Percentiles rank a stretch among this genome's conserved stretches.
These are phyloP conservation scores for Purpureocillium lavendulum DNA, from an alignment of 2,329 filamentous ascomycete species.

Conservation along the genomic window DNA sequence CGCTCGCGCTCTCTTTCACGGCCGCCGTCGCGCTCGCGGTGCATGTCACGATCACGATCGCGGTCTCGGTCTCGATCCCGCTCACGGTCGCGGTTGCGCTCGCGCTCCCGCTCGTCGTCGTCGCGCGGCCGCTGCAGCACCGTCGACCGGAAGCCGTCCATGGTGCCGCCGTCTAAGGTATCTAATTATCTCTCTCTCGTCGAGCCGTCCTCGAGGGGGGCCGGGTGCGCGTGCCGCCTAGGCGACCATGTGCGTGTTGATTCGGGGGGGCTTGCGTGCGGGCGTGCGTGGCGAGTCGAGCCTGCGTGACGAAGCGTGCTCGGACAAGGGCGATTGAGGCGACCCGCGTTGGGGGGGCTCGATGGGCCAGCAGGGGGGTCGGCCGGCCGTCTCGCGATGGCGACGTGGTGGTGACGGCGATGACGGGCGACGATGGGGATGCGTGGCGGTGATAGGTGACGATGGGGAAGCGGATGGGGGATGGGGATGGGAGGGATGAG, in stretches of 20 bases:
- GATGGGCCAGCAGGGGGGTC: background rate
- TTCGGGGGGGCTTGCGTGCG: no score
- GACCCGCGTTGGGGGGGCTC: background rate
- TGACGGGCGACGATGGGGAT: background rate
- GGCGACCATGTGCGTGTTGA: no score
- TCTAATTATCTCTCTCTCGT: background rate
- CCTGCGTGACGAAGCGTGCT: background rate
- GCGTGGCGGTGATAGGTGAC: background rate
- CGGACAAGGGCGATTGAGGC: background rate
- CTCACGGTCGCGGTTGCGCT: slow-evolving; percentile 26
- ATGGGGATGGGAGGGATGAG: background rate
- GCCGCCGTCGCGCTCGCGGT: slow-evolving; percentile 33
- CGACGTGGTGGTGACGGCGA: background rate
- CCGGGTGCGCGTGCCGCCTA: background rate
- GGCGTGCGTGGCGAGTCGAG: background rate
- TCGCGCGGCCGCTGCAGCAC: slow-evolving; percentile 38
- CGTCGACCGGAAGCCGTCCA: slow-evolving; percentile 43
- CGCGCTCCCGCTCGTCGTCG: slow-evolving; percentile 27
- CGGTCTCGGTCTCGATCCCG: background rate
- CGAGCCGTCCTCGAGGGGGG: background rate
- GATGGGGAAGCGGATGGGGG: background rate
- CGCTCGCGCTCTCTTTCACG: slow-evolving; percentile 27
- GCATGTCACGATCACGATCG: no score
- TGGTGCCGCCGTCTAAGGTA: slow-evolving; percentile 13
- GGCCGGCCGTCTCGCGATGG: slow-evolving; percentile 1